phyloP scores from a whole-genome alignment of 441 rosid genomes.

The Bocquillonia castaneifolia region DNA sequence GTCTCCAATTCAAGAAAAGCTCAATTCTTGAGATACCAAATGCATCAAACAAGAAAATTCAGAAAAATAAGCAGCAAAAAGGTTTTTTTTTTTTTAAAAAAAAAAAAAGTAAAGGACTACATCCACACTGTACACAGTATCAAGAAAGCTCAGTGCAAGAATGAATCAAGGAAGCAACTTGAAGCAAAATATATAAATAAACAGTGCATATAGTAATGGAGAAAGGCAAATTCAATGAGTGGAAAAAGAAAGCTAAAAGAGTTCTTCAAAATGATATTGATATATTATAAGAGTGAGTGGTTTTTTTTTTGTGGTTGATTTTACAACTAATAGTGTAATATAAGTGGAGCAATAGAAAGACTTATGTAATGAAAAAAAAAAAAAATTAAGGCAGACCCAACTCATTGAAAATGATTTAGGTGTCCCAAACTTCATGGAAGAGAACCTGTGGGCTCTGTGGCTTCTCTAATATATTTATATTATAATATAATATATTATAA shows the following conservation, averaged over 20 bases:
- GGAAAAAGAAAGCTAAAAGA: conserved; percentile 18
- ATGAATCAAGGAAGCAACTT: not conserved
- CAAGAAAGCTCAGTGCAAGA: conserved; percentile 14
- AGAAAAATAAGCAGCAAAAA: conserved; percentile 2
- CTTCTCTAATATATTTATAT: not conserved
- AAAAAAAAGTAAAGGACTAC: not conserved
- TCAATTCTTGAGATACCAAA: conserved; percentile 15
- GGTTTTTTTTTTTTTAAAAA: too few species aligned
- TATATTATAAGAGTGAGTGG: conserved; percentile 1
- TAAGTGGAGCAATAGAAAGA: not conserved
- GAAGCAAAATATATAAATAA: not conserved
- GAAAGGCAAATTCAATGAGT: conserved; percentile 2
- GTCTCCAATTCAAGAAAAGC: conserved; percentile 15
- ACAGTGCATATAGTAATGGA: conserved; percentile 3
- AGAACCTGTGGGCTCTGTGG: not conserved
- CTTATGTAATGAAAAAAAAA: too few species aligned
- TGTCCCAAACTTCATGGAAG: conserved; percentile 30
- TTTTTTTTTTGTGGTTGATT: not conserved
- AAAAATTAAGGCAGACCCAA: conserved; percentile 15
- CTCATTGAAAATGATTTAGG: conserved; percentile 26
- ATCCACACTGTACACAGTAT: not conserved
- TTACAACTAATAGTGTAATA: conserved; percentile 15
- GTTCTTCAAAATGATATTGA: conserved; percentile 10
- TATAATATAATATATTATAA: too few species aligned
- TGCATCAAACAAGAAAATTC: conserved; percentile 18